Conservation (phyloP, 768 basidiomycete genomes). For the Auriculariales sp. region DNA sequence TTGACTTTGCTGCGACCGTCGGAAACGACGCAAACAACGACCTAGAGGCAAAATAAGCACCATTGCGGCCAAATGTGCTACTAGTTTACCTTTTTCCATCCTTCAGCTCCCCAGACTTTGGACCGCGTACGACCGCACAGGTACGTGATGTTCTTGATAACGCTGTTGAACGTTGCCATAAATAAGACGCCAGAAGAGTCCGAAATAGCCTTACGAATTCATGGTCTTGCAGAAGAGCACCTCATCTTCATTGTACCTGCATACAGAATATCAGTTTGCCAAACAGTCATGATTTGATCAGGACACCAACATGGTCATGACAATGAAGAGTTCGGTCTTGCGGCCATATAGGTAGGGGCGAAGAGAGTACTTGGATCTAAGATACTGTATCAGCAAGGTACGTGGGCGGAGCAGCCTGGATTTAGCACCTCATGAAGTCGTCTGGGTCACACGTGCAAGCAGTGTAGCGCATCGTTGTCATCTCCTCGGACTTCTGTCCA, state of each 20-base stretch:
- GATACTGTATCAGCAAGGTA: neutral
- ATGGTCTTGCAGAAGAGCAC: conserved; percentile 65
- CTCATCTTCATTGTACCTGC: conserved; percentile 74
- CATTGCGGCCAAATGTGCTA: neutral
- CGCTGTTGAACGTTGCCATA: conserved; percentile 24
- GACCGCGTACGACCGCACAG: conserved; percentile 55
- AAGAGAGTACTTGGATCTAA: conserved; percentile 40
- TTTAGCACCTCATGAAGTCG: conserved; percentile 51
- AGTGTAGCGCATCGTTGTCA: conserved; percentile 76
- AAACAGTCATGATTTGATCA: conserved; percentile 8
- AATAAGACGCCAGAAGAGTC: neutral
- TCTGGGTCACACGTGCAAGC: conserved; percentile 85
- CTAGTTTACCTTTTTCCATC: conserved; percentile 54
- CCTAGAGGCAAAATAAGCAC: conserved; percentile 10
- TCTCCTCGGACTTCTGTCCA: conserved; percentile 52
- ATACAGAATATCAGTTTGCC: neutral
- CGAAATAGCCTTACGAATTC: conserved; percentile 47
- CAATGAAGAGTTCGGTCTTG: conserved; percentile 84
- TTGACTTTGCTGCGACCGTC: conserved; percentile 80
- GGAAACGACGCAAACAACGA: conserved; percentile 77
- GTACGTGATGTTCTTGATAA: conserved; percentile 77
- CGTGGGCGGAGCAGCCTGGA: neutral
- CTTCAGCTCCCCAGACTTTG: conserved; percentile 75
- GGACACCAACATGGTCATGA: conserved; percentile 63
- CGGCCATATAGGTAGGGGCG: conserved; percentile 67